Evolutionary conservation across 139 green algal species (phyloP), one percentile per base, ranked within the genome.

Genomic region (Chlorella sp.): DNA sequence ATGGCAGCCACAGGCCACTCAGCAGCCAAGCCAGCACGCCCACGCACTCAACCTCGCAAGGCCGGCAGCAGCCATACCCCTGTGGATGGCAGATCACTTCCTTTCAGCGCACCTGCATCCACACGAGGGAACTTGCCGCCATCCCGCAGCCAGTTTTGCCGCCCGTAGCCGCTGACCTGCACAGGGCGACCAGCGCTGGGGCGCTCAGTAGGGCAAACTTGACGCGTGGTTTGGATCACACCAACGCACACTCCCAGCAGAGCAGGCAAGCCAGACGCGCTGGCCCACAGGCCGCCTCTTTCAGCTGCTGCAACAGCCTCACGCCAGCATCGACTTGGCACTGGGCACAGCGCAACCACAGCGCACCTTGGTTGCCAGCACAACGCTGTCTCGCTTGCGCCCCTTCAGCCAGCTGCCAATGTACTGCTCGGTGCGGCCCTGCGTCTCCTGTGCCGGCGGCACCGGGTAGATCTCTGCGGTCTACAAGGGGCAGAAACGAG

Each of bases 341-440:
- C 30, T 40, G 64, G 64, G 64, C 64, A 40, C 32, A 2, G 11
- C 34, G n/a, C 20, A 3, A 26, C 34, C 1, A 38, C 34, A 14
- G 38, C 38, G 11, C 76, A 96, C 96, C 93, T 98, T 98, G 65
- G 93, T 95, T 30, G 94, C 94, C 2, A 98, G 79, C n/a, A 98
- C 83, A 3, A 98, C 76, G 4, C 94, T 83, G 26, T 97, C 92
- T 16, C 96, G 85, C 70, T 88, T 89, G 28, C 89, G 32, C 0
- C 60, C 34, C 81, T 95, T 94, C 51, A 99, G 84, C 96, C 96
- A 99, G 13, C 56, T 92, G 36, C 88, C 92, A 44, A 99, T 96
- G 89, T 94, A 96, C 34, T 78, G 83, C 84, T 98, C 95, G 26
- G 96, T 98, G 22, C 62, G 60, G 24, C 96, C 96, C 84, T 95